Base-by-base conservation (phyloP, 2,329 filamentous ascomycete species). In the Colletotrichum sp. region DNA sequence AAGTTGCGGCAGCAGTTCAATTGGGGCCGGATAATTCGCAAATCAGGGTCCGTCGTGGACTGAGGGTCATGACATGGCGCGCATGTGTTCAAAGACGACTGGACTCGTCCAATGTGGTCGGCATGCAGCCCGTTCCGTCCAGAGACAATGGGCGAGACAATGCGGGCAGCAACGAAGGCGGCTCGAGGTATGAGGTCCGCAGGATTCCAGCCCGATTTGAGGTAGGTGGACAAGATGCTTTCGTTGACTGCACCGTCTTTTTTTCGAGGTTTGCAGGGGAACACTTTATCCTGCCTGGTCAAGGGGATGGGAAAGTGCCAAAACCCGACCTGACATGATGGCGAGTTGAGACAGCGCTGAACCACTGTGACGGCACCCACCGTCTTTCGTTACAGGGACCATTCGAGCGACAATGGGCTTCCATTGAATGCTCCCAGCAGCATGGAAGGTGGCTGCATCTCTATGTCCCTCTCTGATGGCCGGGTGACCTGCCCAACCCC, bases 31-130 rank as follows among this genome's bases (percentile, higher is more conserved):
- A 24, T 36, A 61, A 32, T 30, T 65, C 38, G 66, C 66, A 61
- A 74, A 71, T 66, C 71, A 65, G 71, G 36, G 15, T 32, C 34
- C 55, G 36, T 75, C 74, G 61, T 61, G 24, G 60, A 60, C 30
- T 66, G 36, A 38, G 16, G 73, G 70, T 68, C 70, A 73, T 66
- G 66, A 56, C 76, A 76, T 61, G 73, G 43, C 60, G 66, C 28
- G 65, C 55, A 71, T 76, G 76, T 77, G 76, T 77, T 76, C 76
- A 60, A 77, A 61, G 60, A 64, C 73, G 70, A 77, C 76, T 77
- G 76, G 76, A 55, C 66, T 77, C 6, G 58, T 2, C 80, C 82
- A 43, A 77, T 83, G 10, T 75, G 52, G 43, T 66, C 66, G 52
- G 60, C 66, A 76, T 74, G 71, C 71, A 66, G 66, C 71, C 36